phyloP scores from a whole-genome alignment of 352 stramenopile genomes.

The Pythium myriotylum region DNA sequence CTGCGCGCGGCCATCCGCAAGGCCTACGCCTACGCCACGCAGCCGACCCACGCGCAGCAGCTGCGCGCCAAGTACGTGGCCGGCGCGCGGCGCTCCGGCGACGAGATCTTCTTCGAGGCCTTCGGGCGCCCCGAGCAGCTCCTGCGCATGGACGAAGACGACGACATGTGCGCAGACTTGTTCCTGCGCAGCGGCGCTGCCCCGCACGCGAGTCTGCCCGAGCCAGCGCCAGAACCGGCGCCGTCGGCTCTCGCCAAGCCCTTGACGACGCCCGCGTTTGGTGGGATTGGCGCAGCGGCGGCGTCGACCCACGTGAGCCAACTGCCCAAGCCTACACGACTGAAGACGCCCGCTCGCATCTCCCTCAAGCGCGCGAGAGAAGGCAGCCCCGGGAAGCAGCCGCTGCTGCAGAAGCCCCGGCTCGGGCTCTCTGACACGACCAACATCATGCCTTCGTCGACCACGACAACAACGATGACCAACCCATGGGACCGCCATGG shows the following conservation, averaged over 20 bases:
- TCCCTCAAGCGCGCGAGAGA: constrained; percentile 56
- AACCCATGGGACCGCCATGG: constrained; percentile 28
- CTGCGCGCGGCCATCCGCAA: constrained; percentile 20
- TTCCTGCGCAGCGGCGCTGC: constrained; percentile 10
- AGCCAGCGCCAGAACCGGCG: constrained; percentile 18
- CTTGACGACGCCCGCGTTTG: constrained; percentile 28
- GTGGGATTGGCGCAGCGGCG: not conserved
- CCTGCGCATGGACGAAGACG: constrained; percentile 26
- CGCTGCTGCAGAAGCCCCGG: constrained; percentile 52
- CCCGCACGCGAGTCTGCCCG: not conserved
- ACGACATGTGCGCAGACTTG: constrained; percentile 19
- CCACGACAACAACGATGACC: constrained; percentile 31
- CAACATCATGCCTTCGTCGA: constrained; percentile 31
- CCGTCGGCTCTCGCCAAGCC: not conserved
- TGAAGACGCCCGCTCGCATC: constrained; percentile 60
- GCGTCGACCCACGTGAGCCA: constrained; percentile 35
- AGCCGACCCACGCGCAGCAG: constrained; percentile 3
- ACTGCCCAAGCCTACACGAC: constrained; percentile 41
- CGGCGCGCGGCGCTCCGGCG: constrained; percentile 42
- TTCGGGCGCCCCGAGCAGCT: constrained; percentile 63
- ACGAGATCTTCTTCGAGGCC: constrained; percentile 70
- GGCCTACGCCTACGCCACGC: constrained; percentile 6
- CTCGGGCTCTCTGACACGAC: constrained; percentile 32
- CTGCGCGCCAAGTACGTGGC: constrained; percentile 55
- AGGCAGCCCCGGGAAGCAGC: constrained; percentile 54